Base-by-base conservation (phyloP, 73 alveolate species). In the Paramecium primaurelia region DNA sequence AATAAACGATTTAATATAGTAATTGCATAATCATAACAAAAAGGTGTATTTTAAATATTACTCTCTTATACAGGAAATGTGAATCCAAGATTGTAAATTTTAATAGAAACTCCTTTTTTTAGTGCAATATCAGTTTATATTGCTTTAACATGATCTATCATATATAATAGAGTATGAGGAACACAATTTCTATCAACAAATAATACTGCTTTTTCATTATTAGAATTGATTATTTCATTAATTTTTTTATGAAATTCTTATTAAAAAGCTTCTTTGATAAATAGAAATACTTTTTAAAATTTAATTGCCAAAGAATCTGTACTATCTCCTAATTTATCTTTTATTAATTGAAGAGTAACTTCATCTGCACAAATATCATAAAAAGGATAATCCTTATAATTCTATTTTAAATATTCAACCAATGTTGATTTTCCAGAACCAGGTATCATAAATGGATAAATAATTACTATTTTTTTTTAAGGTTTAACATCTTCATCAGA, bases 151-250 rank as follows among this genome's bases (percentile, higher is more conserved):
- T 47, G 40, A 25, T 80, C 91, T 6, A 80, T 80, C 73, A 44
- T 80, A 26, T 22, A 22, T 42, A 10, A 44, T 45, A 80, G 16
- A 10, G 91, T 45, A 22, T 45, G 44, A 8, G 91, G 91, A 20
- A 80, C 73, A 47, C 91, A 80, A 25, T 80, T 80, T 80, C 91
- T 8, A 49, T 80, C 91, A 12, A 80, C 34, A 47, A 80, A 80
- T 2, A 80, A 36, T 11, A 80, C 75, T 8, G 77, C 47, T 28
- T 80, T 80, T 26, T 80, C 30, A 80, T 80, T 8, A 20, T 49
- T 49, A 0, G 47, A 26, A 22, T 22, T 20, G 7, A 80, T 47
- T 0, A 80, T 80, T 22, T 80, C 77, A 20, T 47, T 28, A 22
- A 80, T 25, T 32, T 80, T 80, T 42, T 80, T 80, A 45, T 80